phyloP scores from a whole-genome alignment of 352 stramenopile species.

The Sclerospora graminicola region DNA sequence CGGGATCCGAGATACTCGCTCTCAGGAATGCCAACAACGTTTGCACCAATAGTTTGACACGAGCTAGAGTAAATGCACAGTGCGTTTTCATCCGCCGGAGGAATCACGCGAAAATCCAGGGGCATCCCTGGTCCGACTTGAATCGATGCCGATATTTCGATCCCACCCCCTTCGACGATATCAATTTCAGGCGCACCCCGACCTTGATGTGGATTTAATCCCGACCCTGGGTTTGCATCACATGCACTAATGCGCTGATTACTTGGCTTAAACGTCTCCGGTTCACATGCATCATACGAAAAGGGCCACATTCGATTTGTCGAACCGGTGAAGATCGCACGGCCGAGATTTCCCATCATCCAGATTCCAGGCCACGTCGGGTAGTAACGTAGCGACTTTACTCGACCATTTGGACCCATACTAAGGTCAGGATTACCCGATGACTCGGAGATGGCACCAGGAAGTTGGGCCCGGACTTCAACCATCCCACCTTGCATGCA shows the following conservation, averaged over 20 bases:
- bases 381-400: constrained; percentile 29
- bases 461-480: constrained; percentile 71
- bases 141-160: constrained; percentile 58
- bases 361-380: constrained; percentile 89
- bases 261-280: constrained; percentile 11
- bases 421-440: constrained; percentile 36
- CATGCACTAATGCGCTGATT: constrained; percentile 75
- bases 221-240: constrained; percentile 80
- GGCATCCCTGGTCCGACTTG: constrained; percentile 58
- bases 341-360: constrained; percentile 90
- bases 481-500: constrained; percentile 88
- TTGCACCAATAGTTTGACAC: constrained; percentile 35
- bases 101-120: constrained; percentile 31
- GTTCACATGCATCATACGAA: constrained; percentile 85
- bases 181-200: constrained; percentile 91
- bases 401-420: constrained; percentile 22
- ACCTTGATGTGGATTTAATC: constrained; percentile 72
- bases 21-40: constrained; percentile 33
- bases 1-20: constrained; percentile 29
- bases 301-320: constrained; percentile 92
- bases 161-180: constrained; percentile 82
- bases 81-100: constrained; percentile 15
- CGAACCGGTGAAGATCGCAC: constrained; percentile 86
- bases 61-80: constrained; percentile 39
- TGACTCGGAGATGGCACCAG: constrained; percentile 35